Base-by-base conservation (phyloP, 2,329 filamentous ascomycete genomes). In the Cercospora citrullina region DNA sequence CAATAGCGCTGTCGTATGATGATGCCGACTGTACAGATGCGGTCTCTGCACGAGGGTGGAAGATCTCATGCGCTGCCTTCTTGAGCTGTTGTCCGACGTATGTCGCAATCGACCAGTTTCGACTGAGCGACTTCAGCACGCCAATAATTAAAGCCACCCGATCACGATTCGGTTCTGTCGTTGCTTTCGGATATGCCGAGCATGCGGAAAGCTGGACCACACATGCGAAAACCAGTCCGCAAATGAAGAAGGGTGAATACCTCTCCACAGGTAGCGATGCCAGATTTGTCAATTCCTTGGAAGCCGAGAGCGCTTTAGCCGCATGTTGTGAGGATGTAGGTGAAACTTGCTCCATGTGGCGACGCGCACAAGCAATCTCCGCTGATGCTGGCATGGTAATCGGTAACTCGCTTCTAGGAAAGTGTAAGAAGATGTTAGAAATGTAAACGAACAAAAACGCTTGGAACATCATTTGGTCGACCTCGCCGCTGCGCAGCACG, bases 401-500 rank as follows among this genome's bases (percentile, higher is more conserved):
- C 7, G 91, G 89, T 18, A 94, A 84, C 73, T 92, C 90, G 4
- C 91, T 94, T 65, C 90, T 87, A 8, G 91, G 91, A 72, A 94
- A 90, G 76, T 95, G 91, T 18, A 95, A 85, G 72, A 93, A 87
- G 73, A 95, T 92, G 0, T 89, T 81, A 9, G 85, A 84, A 85
- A 68, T 74, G 64, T 87, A 82, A 63, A 86, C 84, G 74, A 96
- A 91, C 87, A 96, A 94, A 70, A 92, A 90, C 0, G 92, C 93
- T 78, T 96, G 92, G 80, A 97, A 96, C 79, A 97, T 89, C 86
- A 96, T 90, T 80, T 96, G 92, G 77, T 97, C 94, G 10, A 94
- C 84, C 63, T 88, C 85, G 33, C 92, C 90, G 72, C 90, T 87
- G 69, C 87, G 86, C 68, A 88, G 86, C 63, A 96, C 82, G 16